Evolutionary conservation across 106 monocot genomes (phyloP), one percentile per base, ranked within the genome.

Genomic region (Dioscorea zingiberensis): DNA sequence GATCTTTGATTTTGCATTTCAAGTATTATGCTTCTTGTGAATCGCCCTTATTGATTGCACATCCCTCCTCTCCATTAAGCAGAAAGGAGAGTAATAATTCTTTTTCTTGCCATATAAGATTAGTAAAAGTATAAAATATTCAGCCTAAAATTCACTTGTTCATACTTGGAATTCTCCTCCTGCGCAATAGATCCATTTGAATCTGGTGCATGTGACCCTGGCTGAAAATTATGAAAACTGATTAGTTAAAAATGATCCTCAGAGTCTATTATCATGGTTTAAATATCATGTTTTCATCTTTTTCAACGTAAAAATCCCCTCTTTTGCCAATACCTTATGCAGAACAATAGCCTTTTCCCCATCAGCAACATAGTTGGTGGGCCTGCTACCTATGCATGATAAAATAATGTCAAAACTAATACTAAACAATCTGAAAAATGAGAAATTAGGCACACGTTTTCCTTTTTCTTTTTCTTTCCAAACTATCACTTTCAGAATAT

Each of bases 131-230:
- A 2, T 38, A 38, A 38, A 6, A 38, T 38, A 38, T 6, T 38
- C 38, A 38, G 38, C 10, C 38, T 8, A 38, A 38, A 38, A 10
- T 38, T 38, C 10, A 38, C 38, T 38, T 26, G 27, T 30, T 22
- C 63, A 69, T 86, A 98, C 97, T 84, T 98, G 65, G 97, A 86
- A 77, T 84, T 89, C 63, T 86, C 91, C 60, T 80, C 83, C n/a
- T 76, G 70, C 19, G 60, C 47, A n/a, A 64, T 73, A 14, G 59
- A 81, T 66, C 82, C 88, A 75, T 80, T 89, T 67, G 81, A 76
- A 55, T 75, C 72, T 72, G 79, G 58, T 68, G 64, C 38, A 61
- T 65, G 72, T 55, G 74, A 75, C 25, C 82, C 92, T 62, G 85
- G 86, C 94, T 90, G 86, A 48, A 55, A 80, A 78, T 49, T 32